phyloP scores from a whole-genome alignment of 2,329 filamentous ascomycete species.

The Monosporascus sp. region DNA sequence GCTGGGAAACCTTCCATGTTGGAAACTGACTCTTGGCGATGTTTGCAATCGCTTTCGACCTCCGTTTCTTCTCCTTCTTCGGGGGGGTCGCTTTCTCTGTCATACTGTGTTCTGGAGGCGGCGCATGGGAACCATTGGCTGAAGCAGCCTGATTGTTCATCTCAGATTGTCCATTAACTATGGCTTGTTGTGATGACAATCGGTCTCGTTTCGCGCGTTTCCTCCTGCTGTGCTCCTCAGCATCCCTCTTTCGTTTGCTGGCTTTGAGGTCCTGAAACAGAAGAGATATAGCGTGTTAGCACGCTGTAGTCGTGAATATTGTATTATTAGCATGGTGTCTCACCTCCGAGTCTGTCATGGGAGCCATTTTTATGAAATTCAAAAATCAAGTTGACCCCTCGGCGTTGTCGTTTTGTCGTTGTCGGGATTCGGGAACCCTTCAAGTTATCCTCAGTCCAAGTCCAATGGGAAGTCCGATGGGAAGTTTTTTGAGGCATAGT shows the following conservation, averaged over 20 bases:
- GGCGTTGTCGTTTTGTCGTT: no score
- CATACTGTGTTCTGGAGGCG: background rate
- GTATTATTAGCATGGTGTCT: constrained; percentile 9
- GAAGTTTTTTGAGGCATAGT: constrained; percentile 16
- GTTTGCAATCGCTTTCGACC: background rate
- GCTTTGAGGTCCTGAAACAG: constrained; percentile 27
- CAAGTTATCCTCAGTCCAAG: constrained; percentile 2
- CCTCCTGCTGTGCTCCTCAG: constrained; percentile 34
- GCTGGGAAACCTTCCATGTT: constrained; percentile 55
- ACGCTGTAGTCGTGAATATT: no score
- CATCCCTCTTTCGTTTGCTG: constrained; percentile 44
- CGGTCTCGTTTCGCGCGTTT: constrained; percentile 35
- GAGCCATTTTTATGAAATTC: constrained; percentile 16
- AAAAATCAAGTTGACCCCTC: no score
- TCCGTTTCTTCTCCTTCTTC: constrained; percentile 12
- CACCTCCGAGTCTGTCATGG: constrained; percentile 18
- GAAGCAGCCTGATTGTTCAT: constrained; percentile 3
- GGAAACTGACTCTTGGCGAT: constrained; percentile 1
- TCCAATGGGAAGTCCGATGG: constrained; percentile 13
- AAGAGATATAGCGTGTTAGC: constrained; percentile 1
- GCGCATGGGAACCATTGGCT: constrained; percentile 7
- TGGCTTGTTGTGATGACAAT: constrained; percentile 8
- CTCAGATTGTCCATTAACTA: constrained; percentile 4
- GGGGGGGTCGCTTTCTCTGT: background rate
- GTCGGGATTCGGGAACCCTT: no score